A percentile compares a stretch with the other conserved stretches of the same genome.
Conservation (phyloP, 129 eudicot genomes). For the Logfia minima region DNA sequence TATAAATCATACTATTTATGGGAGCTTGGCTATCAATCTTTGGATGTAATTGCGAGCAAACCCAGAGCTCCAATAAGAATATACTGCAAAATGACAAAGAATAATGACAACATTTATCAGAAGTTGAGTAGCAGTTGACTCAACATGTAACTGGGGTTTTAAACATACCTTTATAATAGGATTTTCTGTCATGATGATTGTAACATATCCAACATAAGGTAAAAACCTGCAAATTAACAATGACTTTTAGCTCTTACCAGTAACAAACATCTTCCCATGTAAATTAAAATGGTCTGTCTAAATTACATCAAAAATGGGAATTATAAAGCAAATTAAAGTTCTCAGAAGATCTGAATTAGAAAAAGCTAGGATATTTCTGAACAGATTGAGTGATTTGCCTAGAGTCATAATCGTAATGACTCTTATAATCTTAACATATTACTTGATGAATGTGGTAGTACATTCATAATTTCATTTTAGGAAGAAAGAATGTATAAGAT, state of each 20-base stretch:
- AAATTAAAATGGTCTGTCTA: not conserved
- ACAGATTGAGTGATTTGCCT: not conserved
- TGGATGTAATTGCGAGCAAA: slow-evolving; percentile 59
- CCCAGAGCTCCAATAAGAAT: slow-evolving; percentile 71
- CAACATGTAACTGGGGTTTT: not conserved
- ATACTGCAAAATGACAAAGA: slow-evolving; percentile 53
- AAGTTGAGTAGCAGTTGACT: slow-evolving; percentile 4
- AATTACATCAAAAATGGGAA: no score
- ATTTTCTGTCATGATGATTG: slow-evolving; percentile 79
- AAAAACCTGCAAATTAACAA: slow-evolving; percentile 61
- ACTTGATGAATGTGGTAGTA: not conserved
- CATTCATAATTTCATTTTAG: not conserved
- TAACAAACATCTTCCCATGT: not conserved
- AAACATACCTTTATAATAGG: slow-evolving; percentile 65
- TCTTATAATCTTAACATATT: not conserved
- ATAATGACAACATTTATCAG: slow-evolving; percentile 11
- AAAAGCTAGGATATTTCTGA: no score
- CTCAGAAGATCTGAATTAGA: no score
- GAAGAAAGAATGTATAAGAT: not conserved
- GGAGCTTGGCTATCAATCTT: slow-evolving; percentile 40
- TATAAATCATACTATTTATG: not conserved
- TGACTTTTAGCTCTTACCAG: slow-evolving; percentile 5
- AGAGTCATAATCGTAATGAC: not conserved
- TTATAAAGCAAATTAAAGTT: no score
- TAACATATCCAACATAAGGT: slow-evolving; percentile 81